Base-by-base conservation (phyloP, 805 yeast species). In the Teunomyces gatunensis region DNA sequence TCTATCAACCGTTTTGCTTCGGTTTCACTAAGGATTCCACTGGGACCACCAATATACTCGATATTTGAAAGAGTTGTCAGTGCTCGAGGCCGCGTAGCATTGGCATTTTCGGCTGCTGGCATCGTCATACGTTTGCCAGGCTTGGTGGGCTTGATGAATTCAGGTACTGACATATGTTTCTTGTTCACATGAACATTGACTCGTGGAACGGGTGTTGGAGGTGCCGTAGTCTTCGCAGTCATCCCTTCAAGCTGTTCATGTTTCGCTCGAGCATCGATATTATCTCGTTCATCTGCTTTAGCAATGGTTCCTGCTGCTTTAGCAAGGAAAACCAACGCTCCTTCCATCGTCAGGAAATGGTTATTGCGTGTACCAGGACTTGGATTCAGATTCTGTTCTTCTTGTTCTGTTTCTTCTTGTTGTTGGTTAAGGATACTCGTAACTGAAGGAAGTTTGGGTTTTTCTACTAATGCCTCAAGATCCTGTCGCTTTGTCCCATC, bases 251-350 rank as follows among this genome's bases (percentile, higher is more conserved):
- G 55, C 48, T 70, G 75, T 39, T 69, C 73, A 49, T 80, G 80
- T 48, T 74, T 70, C 42, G 69, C 71, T 46, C 74, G 61, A 1
- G 80, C 87, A 60, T 75, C 79, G 33, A 80, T 79, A 35, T 79
- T 68, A 56, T 84, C 88, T 52, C 87, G 68, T 52, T 77, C 83
- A 57, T 83, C 89, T 2, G 86, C 84, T 49, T 78, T 73, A 3
- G 90, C 87, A 15, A 85, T 83, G 9, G 85, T 78, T 0, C 90
- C 92, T 0, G 92, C 94, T 0, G 90, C 88, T 53, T 83, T 83
- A 5, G 94, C 92, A 18, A 87, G 62, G 60, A 83, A 87, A 25
- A 81, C 84, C 51, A 87, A 68, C 0, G 92, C 88, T 6, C 87
- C 86, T 54, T 70, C 75, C 71, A 71, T 69, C 11, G 76, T 68